A percentile compares a stretch with the other conserved stretches of the same genome.
Evolutionary conservation across 148 eudicot species (phyloP).

Genomic region (Dysphania ambrosioides): DNA sequence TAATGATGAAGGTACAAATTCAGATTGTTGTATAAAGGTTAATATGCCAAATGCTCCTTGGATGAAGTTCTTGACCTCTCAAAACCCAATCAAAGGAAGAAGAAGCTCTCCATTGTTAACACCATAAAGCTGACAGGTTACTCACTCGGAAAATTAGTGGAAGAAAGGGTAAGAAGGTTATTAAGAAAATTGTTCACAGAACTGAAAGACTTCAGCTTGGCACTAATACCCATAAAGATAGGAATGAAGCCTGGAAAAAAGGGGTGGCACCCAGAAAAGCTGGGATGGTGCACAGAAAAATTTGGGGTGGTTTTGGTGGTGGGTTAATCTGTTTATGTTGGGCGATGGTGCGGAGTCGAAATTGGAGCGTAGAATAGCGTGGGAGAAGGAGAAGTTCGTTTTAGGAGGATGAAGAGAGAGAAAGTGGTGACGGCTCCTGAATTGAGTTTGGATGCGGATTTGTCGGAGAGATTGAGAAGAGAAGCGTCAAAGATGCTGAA

Average conservation of each 20-base stretch:
- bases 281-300: conserved; percentile 32
- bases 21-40: conserved; percentile 17
- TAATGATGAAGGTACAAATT: conserved; percentile 15
- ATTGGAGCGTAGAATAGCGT: conserved; percentile 52
- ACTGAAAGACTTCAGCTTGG: conserved; percentile 39
- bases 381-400: conserved; percentile 56
- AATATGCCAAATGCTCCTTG: conserved; percentile 89
- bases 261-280: too few species aligned
- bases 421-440: conserved; percentile 60
- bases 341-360: conserved; percentile 20
- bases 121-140: conserved; percentile 28
- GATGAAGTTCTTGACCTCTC: conserved; percentile 55
- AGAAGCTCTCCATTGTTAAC: conserved; percentile 17
- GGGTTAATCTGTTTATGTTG: conserved; percentile 43
- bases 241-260: conserved; percentile 22
- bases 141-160: conserved; percentile 61
- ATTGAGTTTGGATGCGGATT: conserved; percentile 56
- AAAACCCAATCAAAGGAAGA: conserved; percentile 28
- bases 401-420: conserved; percentile 56
- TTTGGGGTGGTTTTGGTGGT: conserved; percentile 35
- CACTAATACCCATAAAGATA: too few species aligned
- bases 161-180: conserved; percentile 57
- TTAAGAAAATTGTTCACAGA: conserved; percentile 47
- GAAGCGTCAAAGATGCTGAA: conserved; percentile 61
- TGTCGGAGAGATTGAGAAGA: conserved; percentile 65